Evolutionary conservation across 108 stramenopile genomes (phyloP).

Genomic region (Cyclostephanos invisitatus): DNA sequence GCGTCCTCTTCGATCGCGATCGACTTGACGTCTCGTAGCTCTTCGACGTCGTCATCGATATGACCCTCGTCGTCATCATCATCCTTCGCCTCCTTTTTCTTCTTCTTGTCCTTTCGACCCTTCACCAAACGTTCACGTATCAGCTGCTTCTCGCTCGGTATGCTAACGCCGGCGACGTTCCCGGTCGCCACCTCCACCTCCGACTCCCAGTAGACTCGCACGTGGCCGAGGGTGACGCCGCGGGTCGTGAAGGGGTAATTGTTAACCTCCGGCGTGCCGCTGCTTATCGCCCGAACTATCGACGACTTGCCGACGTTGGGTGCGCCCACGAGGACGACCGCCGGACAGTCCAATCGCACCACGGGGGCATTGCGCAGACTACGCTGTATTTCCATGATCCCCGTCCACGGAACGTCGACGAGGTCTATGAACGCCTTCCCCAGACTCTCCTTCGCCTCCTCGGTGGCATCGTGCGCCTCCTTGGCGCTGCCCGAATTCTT

Average conservation of each 20-base stretch:
- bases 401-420: conserved; percentile 59
- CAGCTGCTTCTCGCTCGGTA: conserved; percentile 34
- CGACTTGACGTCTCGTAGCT: conserved; percentile 18
- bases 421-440: conserved; percentile 65
- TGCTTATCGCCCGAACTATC: conserved; percentile 88
- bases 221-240: conserved; percentile 95
- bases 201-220: conserved; percentile 86
- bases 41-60: neutral
- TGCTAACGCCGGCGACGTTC: conserved; percentile 42
- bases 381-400: conserved; percentile 81
- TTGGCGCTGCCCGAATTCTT: conserved; percentile 78
- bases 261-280: conserved; percentile 95
- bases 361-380: conserved; percentile 85
- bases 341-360: conserved; percentile 86
- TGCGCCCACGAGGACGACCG: conserved; percentile 94
- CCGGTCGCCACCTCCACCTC: conserved; percentile 41
- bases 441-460: conserved; percentile 64
- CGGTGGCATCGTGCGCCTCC: conserved; percentile 60
- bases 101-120: conserved; percentile 24
- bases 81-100: conserved; percentile 22
- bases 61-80: neutral
- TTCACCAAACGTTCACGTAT: conserved; percentile 26
- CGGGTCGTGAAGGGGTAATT: conserved; percentile 98
- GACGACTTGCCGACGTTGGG: conserved; percentile 97
- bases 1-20: conserved; percentile 46